phyloP scores from a whole-genome alignment of 2,329 filamentous ascomycete genomes.

The Penicillium sp. region DNA sequence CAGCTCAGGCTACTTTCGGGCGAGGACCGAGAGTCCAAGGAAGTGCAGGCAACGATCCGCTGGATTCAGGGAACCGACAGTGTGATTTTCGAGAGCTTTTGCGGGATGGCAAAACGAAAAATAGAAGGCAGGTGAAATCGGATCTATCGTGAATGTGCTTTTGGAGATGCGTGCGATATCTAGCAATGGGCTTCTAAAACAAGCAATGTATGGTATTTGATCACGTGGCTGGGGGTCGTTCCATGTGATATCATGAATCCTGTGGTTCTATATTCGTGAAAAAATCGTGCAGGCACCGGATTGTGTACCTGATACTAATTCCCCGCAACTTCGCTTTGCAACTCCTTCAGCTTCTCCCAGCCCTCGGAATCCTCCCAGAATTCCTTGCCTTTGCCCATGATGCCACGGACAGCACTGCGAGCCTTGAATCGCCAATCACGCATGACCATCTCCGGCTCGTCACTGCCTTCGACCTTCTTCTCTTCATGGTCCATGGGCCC shows the following conservation, averaged over 20 bases:
- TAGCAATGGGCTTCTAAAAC: too few relatives aligned
- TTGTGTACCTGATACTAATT: constrained; percentile 11
- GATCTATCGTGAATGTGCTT: too few relatives aligned
- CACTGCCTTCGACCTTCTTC: constrained; percentile 41
- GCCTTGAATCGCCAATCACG: constrained; percentile 85
- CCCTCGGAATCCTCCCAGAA: constrained; percentile 66
- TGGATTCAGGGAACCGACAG: constrained; percentile 73
- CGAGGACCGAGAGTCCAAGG: constrained; percentile 26
- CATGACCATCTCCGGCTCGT: constrained; percentile 58
- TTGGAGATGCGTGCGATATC: too few relatives aligned
- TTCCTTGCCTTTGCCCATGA: constrained; percentile 75
- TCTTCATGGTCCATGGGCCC: constrained; percentile 56
- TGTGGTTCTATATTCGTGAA: background rate
- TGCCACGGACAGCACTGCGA: constrained; percentile 71
- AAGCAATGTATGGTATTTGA: too few relatives aligned
- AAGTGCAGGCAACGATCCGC: constrained; percentile 50
- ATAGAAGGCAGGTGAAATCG: constrained; percentile 17
- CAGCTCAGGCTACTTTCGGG: constrained; percentile 37
- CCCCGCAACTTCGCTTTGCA: constrained; percentile 34
- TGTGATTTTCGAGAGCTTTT: constrained; percentile 78
- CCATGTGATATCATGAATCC: too few relatives aligned
- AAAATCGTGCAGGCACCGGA: too few relatives aligned
- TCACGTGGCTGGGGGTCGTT: too few relatives aligned
- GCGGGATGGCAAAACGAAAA: constrained; percentile 65
- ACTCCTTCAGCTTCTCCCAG: constrained; percentile 34